Conservation (phyloP, 441 rosid genomes). For the Brassica balearica region DNA sequence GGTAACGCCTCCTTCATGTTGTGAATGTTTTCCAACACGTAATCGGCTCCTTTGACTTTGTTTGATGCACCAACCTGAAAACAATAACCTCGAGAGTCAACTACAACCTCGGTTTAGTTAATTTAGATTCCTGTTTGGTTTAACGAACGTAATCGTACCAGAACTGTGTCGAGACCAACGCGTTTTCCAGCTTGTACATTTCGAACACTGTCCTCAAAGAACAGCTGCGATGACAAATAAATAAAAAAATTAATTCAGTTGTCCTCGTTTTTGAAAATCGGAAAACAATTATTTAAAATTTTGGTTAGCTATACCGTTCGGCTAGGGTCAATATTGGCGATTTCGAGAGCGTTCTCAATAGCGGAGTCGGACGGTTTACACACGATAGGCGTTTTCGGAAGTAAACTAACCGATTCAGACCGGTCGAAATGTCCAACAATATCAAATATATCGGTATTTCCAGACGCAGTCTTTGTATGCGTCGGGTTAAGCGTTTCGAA, state of each 20-base stretch:
- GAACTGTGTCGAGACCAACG: slow-evolving; percentile 84
- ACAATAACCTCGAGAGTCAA: slow-evolving; percentile 17
- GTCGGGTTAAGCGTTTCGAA: slow-evolving; percentile 86
- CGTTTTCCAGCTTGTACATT: slow-evolving; percentile 90
- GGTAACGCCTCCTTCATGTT: slow-evolving; percentile 90
- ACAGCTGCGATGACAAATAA: slow-evolving; percentile 58
- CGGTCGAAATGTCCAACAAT: slow-evolving; percentile 59
- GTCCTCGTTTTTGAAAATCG: neutral
- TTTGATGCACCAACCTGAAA: slow-evolving; percentile 78
- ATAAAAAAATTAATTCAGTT: neutral
- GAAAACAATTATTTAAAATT: neutral
- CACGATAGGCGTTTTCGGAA: slow-evolving; percentile 76
- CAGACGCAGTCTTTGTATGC: slow-evolving; percentile 48
- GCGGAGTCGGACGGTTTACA: slow-evolving; percentile 90
- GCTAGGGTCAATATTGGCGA: slow-evolving; percentile 75
- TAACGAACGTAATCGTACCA: slow-evolving; percentile 49
- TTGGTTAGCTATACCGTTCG: slow-evolving; percentile 66
- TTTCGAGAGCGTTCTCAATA: slow-evolving; percentile 70
- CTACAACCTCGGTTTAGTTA: neutral
- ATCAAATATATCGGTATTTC: slow-evolving; percentile 57
- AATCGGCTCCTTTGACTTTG: slow-evolving; percentile 89
- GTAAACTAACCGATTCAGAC: slow-evolving; percentile 47
- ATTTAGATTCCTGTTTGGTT: slow-evolving; percentile 1
- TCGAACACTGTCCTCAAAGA: slow-evolving; percentile 93
- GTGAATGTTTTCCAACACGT: slow-evolving; percentile 89